A percentile compares a stretch with the other conserved stretches of the same genome.
phyloP scores from a whole-genome alignment of 2,329 filamentous ascomycete species.

The Pestalotiopsis sp. region DNA sequence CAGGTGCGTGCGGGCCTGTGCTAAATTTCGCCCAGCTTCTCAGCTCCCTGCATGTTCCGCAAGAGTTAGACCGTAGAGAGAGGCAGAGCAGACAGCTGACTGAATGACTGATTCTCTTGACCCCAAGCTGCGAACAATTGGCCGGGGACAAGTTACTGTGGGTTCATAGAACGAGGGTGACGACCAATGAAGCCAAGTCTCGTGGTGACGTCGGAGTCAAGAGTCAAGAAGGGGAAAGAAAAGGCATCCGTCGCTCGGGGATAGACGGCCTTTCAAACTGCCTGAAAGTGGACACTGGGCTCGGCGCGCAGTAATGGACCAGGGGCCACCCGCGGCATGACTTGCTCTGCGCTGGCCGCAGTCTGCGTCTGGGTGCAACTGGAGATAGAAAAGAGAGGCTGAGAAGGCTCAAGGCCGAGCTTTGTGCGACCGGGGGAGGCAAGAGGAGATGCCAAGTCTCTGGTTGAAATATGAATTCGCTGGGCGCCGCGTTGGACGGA shows the following conservation, averaged over 20 bases:
- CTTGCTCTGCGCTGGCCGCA: background rate
- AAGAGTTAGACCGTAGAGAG: background rate
- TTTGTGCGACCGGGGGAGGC: background rate
- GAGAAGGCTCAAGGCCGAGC: background rate
- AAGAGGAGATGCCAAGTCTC: background rate
- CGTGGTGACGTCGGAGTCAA: background rate
- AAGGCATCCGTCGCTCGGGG: background rate
- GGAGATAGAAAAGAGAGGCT: background rate
- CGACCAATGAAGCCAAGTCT: background rate
- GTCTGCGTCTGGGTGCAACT: background rate
- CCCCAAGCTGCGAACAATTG: background rate
- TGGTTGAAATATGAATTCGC: background rate
- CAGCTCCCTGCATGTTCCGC: background rate
- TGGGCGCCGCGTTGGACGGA: background rate
- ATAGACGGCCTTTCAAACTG: background rate
- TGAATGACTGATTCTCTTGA: background rate
- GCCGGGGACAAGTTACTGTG: background rate
- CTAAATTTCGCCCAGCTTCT: background rate
- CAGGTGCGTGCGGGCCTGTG: background rate
- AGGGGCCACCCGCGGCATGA: background rate
- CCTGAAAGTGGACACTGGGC: background rate
- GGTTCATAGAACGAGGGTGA: background rate
- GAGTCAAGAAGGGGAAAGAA: background rate
- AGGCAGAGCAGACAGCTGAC: background rate
- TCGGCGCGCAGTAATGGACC: background rate